A percentile compares a stretch with the other conserved stretches of the same genome.
Conservation (phyloP, 768 basidiomycete species). For the Jaapia argillacea region DNA sequence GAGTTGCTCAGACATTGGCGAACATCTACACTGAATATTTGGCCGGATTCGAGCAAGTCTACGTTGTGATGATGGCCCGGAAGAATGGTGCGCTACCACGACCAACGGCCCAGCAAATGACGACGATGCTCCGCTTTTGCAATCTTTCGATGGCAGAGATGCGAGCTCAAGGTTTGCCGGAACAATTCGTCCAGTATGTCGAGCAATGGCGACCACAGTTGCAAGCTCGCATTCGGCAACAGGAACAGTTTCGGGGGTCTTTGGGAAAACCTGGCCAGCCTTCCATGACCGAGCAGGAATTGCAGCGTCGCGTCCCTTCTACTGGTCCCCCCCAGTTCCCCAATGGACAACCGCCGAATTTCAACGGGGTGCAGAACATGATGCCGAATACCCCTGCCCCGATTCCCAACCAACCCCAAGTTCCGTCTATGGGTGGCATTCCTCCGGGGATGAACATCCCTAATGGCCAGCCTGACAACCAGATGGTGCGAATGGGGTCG, state of each 20-base stretch:
- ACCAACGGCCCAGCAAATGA: conserved; percentile 24
- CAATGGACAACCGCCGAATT: conserved; percentile 14
- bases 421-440: background rate
- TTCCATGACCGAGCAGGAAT: conserved; percentile 5
- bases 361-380: background rate
- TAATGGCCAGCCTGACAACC: too few relatives aligned
- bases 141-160: conserved; percentile 38
- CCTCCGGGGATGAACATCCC: too few relatives aligned
- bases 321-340: background rate
- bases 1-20: conserved; percentile 46
- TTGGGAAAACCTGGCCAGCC: background rate
- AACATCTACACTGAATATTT: conserved; percentile 55
- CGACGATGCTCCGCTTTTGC: conserved; percentile 28
- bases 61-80: conserved; percentile 19
- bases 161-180: conserved; percentile 36
- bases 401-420: background rate
- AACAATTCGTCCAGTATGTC: conserved; percentile 42
- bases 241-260: conserved; percentile 2
- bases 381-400: background rate
- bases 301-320: conserved; percentile 22
- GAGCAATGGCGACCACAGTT: conserved; percentile 38
- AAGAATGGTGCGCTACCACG: conserved; percentile 4
- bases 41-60: conserved; percentile 42
- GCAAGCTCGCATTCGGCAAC: conserved; percentile 11
- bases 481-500: too few relatives aligned